Percentiles rank a stretch among this genome's conserved stretches.
phyloP scores from a whole-genome alignment of 495 filamentous ascomycete species.

The Annulohypoxylon maeteangense region DNA sequence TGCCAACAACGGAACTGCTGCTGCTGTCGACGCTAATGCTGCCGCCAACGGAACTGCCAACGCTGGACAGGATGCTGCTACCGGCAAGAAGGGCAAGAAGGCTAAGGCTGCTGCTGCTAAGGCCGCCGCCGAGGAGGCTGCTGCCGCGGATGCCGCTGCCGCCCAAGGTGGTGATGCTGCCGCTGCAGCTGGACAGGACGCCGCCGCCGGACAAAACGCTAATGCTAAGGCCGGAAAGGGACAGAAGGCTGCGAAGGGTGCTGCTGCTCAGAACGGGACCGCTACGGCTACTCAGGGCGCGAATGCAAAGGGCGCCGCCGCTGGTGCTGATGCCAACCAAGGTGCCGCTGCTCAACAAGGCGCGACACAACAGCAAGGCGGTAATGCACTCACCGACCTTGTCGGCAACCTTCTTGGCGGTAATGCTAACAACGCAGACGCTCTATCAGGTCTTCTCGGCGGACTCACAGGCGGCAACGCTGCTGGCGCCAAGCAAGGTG shows the following conservation, averaged over 20 bases:
- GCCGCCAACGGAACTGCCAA: conserved; percentile 33
- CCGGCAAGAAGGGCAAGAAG: conserved; percentile 9
- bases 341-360: conserved; percentile 22
- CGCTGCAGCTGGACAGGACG: not conserved
- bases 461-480: conserved; percentile 13
- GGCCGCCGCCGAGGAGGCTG: not conserved
- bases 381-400: conserved; percentile 27
- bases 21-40: conserved; percentile 17
- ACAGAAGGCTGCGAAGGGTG: not conserved
- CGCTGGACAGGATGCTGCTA: conserved; percentile 8
- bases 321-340: not conserved
- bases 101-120: conserved; percentile 2
- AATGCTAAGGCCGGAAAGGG: not conserved
- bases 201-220: not conserved
- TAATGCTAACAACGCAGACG: conserved; percentile 9
- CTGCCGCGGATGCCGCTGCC: not conserved
- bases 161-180: conserved; percentile 5
- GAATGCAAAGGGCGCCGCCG: too few species aligned
- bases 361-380: conserved; percentile 22
- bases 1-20: conserved; percentile 38
- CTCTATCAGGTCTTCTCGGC: conserved; percentile 26
- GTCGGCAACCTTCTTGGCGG: conserved; percentile 29
- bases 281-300: not conserved
- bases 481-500: conserved; percentile 16
- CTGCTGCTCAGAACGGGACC: not conserved